Evolutionary conservation across 2,329 filamentous ascomycete species (phyloP), one percentile per base, ranked within the genome.

Genomic region (Cordyceps javanica): DNA sequence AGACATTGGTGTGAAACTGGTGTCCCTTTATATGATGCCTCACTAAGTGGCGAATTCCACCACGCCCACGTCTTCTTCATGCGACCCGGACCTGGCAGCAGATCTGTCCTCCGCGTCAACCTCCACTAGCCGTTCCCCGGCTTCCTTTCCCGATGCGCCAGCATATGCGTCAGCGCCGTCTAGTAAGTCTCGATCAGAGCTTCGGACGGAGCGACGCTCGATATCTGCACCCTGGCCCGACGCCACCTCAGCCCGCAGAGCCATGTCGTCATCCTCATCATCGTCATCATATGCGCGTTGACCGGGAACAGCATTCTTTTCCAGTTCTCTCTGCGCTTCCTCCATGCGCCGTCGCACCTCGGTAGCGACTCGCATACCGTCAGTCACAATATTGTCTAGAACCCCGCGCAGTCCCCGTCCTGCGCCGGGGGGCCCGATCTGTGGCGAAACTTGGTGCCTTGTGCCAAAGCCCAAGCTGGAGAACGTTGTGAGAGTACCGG

Each of bases 341-440:
- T 99, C 93, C 88, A 97, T 96, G 45, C 92, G 82, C 66, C 92
- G 85, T 63, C 89, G 82, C 53, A 99, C 93, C 71, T 99, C 94
- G 1, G 88, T 90, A 0, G 94, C 94, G 59, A 97, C 93, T 34
- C 93, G 87, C 86, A 97, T 97, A 42, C 94, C 94, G 69, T 99
- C 94, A 2, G 89, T 96, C 62, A 97, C 94, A 66, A 99, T 97
- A 66, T 96, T 96, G 75, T 99, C 94, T 39, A 99, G 78, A 59
- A 99, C 94, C 21, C 94, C 94, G 42, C 94, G 83, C 1, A 99
- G 80, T 23, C 94, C 91, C 63, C 92, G 82, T 78, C 66, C 86
- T 79, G 60, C 87, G 61, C 72, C 66, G 41, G 71, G 63, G 62
- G 75, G 66, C 50, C 73, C 69, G 3, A 72, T 68, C 46, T 74